Conservation (phyloP, 106 monocot species). For the Allium cepa region DNA sequence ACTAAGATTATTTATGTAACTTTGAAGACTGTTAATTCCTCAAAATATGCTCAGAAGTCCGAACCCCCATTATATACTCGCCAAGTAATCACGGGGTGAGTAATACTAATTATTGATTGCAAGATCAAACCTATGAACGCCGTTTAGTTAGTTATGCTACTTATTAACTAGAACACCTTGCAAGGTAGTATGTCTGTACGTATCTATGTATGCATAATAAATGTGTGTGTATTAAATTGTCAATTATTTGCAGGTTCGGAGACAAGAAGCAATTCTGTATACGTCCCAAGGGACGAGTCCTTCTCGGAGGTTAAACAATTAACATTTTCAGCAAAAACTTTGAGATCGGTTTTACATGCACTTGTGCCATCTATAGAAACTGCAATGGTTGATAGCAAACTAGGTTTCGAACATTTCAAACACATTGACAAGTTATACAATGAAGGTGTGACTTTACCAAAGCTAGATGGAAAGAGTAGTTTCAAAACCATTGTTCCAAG, state of each 20-base stretch:
- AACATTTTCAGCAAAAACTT: slow-evolving; percentile 29
- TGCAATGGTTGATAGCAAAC: slow-evolving; percentile 10
- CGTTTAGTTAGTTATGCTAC: too few species aligned
- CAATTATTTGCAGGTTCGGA: slow-evolving; percentile 11
- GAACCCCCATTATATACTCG: too few species aligned
- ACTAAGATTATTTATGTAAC: too few species aligned
- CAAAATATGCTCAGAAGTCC: too few species aligned
- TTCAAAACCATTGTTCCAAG: slow-evolving; percentile 31
- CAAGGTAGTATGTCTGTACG: too few species aligned
- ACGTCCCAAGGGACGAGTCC: slow-evolving; percentile 62
- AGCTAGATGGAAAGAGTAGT: background rate
- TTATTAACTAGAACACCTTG: too few species aligned
- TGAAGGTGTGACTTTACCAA: slow-evolving; percentile 25
- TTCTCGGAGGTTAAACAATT: slow-evolving; percentile 43
- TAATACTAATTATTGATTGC: too few species aligned
- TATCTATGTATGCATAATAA: too few species aligned
- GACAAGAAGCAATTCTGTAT: slow-evolving; percentile 8
- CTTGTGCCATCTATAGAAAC: slow-evolving; percentile 30
- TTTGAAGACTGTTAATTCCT: too few species aligned
- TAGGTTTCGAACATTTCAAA: slow-evolving; percentile 45
- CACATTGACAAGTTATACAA: slow-evolving; percentile 44
- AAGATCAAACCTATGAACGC: too few species aligned
- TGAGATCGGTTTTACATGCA: slow-evolving; percentile 28
- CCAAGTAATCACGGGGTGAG: too few species aligned
- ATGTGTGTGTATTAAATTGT: too few species aligned